These are phyloP conservation scores for Blastobotrys arbuscula DNA, from an alignment of 1,139 yeast species.

Conservation along the genomic window DNA sequence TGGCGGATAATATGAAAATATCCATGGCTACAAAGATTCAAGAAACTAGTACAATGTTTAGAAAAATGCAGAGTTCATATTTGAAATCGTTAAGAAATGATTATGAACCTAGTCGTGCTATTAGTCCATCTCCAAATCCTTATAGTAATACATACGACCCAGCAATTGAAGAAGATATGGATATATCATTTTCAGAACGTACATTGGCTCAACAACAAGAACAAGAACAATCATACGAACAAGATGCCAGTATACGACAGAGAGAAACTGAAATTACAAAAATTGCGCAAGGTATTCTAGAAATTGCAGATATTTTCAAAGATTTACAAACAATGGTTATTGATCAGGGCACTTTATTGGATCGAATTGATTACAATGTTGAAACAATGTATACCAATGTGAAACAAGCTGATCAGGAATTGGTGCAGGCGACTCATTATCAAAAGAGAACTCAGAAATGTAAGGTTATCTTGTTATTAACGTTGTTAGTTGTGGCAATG, in stretches of 20 bases:
- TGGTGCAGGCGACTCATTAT: slow-evolving; percentile 68
- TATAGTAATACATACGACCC: slow-evolving; percentile 14
- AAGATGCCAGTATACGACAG: slow-evolving; percentile 46
- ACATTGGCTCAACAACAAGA: slow-evolving; percentile 41
- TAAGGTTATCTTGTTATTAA: slow-evolving; percentile 69
- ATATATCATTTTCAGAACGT: slow-evolving; percentile 36
- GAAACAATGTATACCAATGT: slow-evolving; percentile 73
- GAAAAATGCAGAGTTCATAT: slow-evolving; percentile 85
- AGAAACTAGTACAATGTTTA: slow-evolving; percentile 64
- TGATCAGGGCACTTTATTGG: slow-evolving; percentile 92
- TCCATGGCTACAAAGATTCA: slow-evolving; percentile 83
- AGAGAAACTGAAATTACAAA: slow-evolving; percentile 86
- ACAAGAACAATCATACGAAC: slow-evolving; percentile 19
- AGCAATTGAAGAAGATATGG: slow-evolving; percentile 35
- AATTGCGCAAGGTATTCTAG: slow-evolving; percentile 90
- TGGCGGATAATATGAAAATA: slow-evolving; percentile 76
- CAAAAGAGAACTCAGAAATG: slow-evolving; percentile 90
- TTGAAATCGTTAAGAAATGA: slow-evolving; percentile 50
- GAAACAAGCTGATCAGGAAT: slow-evolving; percentile 70
- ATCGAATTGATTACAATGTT: slow-evolving; percentile 86
- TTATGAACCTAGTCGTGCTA: slow-evolving; percentile 1
- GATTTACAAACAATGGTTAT: slow-evolving; percentile 89
- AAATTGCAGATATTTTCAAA: slow-evolving; percentile 85
- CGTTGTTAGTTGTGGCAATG: slow-evolving; percentile 65
- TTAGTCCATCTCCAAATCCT: slow-evolving; percentile 26